phyloP scores from a whole-genome alignment of 148 eudicot species.

The Diospyros kaki region DNA sequence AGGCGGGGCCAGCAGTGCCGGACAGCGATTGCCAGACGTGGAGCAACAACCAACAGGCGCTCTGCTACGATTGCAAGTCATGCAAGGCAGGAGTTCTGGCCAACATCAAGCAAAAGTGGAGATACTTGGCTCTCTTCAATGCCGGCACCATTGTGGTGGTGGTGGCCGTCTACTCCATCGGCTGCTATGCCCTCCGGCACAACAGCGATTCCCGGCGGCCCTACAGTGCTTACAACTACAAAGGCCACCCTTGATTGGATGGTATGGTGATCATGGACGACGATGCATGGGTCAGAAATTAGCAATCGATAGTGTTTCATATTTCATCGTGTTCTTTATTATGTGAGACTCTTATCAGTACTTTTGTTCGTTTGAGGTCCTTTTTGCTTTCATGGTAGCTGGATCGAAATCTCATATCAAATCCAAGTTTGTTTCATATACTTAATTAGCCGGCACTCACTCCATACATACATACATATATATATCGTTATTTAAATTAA shows the following conservation, averaged over 20 bases:
- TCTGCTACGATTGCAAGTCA: conserved; percentile 59
- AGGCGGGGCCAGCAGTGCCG: conserved; percentile 15
- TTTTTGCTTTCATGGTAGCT: too few relatives aligned
- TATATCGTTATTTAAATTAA: too few relatives aligned
- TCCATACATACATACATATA: too few relatives aligned
- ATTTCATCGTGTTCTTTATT: too few relatives aligned
- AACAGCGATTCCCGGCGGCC: not conserved
- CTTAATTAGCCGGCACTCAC: too few relatives aligned
- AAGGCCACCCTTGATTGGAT: not conserved
- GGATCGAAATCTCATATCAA: too few relatives aligned
- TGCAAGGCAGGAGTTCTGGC: conserved; percentile 58
- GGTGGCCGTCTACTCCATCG: conserved; percentile 37
- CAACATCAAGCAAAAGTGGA: conserved; percentile 50
- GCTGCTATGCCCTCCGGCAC: conserved; percentile 52
- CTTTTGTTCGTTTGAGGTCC: too few relatives aligned
- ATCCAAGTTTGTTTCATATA: too few relatives aligned
- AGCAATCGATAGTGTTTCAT: too few relatives aligned
- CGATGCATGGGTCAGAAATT: too few relatives aligned
- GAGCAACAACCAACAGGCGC: conserved; percentile 40
- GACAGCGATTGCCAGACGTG: conserved; percentile 54
- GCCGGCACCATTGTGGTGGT: conserved; percentile 27
- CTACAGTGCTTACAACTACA: not conserved
- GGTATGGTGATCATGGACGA: too few relatives aligned
- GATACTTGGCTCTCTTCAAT: conserved; percentile 33
- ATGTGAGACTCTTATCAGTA: too few relatives aligned